These are phyloP conservation scores for Coprinopsis cinerea DNA, from an alignment of 768 basidiomycete genomes.

Conservation along the genomic window DNA sequence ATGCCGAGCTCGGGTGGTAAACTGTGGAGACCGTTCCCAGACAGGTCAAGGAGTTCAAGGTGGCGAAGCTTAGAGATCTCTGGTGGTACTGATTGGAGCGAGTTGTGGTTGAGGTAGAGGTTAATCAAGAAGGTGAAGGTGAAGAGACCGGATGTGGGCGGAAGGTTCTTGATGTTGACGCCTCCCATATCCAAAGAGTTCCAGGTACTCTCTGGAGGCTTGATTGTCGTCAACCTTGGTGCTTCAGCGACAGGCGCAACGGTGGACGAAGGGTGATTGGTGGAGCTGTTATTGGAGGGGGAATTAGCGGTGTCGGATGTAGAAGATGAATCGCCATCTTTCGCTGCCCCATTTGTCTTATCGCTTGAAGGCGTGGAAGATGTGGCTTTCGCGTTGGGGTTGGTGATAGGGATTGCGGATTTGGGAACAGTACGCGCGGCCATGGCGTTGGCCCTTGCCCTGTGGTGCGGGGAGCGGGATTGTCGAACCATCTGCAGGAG, in stretches of 20 bases:
- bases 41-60: slow-evolving; percentile 86
- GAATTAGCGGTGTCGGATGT: slow-evolving; percentile 20
- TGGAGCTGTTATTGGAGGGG: slow-evolving; percentile 27
- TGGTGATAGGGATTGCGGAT: slow-evolving; percentile 85
- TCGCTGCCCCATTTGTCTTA: slow-evolving; percentile 6
- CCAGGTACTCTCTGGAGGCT: slow-evolving; percentile 78
- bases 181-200: slow-evolving; percentile 95
- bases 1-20: slow-evolving; percentile 89
- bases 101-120: slow-evolving; percentile 96
- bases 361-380: slow-evolving; percentile 23
- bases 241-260: slow-evolving; percentile 67
- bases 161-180: slow-evolving; percentile 86
- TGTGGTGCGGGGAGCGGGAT: slow-evolving; percentile 85
- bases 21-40: slow-evolving; percentile 73
- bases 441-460: slow-evolving; percentile 93
- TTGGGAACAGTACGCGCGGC: slow-evolving; percentile 83
- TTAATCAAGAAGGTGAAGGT: slow-evolving; percentile 89
- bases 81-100: slow-evolving; percentile 69
- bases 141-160: slow-evolving; percentile 68
- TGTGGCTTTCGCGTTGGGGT: slow-evolving; percentile 72
- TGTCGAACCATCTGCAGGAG: slow-evolving; percentile 70
- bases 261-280: slow-evolving; percentile 69
- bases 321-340: slow-evolving; percentile 14
- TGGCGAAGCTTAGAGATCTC: slow-evolving; percentile 81
- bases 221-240: slow-evolving; percentile 55